A percentile compares a stretch with the other conserved stretches of the same genome.
Evolutionary conservation across 306 rosid genomes (phyloP).

Genomic region (Citrullus mucosospermus): DNA sequence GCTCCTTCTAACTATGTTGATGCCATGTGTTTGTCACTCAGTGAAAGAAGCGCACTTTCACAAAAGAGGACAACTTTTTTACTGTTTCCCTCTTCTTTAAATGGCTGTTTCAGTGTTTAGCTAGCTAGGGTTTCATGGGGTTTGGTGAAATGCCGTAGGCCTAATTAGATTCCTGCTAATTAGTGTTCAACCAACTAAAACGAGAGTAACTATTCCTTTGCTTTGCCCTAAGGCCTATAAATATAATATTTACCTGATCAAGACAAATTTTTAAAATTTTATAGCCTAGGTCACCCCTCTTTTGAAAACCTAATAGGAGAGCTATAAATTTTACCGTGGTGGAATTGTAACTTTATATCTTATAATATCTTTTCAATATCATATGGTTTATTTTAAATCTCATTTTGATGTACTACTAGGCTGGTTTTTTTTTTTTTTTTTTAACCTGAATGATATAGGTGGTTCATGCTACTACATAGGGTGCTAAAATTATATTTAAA

Average conservation of each 20-base stretch:
- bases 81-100: background rate
- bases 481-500: background rate
- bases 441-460: background rate
- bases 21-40: constrained; percentile 8
- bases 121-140: constrained; percentile 6
- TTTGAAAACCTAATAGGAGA: background rate
- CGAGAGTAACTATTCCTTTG: background rate
- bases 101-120: background rate
- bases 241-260: background rate
- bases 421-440: background rate
- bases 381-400: background rate
- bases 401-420: background rate
- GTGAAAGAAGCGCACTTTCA: constrained; percentile 7
- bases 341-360: background rate
- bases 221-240: background rate
- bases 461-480: background rate
- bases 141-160: background rate
- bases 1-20: background rate
- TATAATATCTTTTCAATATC: background rate
- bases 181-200: background rate
- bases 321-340: background rate
- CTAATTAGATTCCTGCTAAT: background rate
- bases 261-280: background rate
- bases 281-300: background rate
- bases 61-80: constrained; percentile 6